phyloP scores from a whole-genome alignment of 1,284 basidiomycete genomes.

The Phlebopus sp. region DNA sequence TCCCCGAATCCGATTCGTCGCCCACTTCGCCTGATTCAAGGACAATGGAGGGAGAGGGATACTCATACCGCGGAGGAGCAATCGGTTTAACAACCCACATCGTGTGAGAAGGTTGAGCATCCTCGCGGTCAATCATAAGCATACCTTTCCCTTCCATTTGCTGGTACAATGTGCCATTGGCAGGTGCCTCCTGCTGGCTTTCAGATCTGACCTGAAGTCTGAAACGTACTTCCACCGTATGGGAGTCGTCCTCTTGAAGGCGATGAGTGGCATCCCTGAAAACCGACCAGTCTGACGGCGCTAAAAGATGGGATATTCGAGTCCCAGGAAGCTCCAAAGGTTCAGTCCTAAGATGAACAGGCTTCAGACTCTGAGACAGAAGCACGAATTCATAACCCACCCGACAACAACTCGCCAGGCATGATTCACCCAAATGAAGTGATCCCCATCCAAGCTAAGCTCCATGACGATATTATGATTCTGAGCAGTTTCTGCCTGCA shows the following conservation, averaged over 20 bases:
- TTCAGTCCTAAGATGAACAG: conserved; percentile 59
- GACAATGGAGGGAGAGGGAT: conserved; percentile 54
- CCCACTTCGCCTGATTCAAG: conserved; percentile 56
- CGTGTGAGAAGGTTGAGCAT: conserved; percentile 86
- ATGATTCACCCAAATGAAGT: conserved; percentile 91
- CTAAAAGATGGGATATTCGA: conserved; percentile 81
- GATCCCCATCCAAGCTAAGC: conserved; percentile 89
- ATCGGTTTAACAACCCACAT: conserved; percentile 99
- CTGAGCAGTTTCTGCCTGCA: conserved; percentile 90
- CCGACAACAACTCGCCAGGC: conserved; percentile 92
- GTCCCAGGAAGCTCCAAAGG: conserved; percentile 79
- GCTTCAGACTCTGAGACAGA: conserved; percentile 11
- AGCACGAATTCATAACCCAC: conserved; percentile 46
- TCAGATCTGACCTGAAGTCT: conserved; percentile 73
- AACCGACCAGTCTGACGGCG: conserved; percentile 80
- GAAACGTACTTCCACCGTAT: conserved; percentile 92
- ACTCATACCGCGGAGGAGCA: conserved; percentile 62
- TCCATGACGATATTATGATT: conserved; percentile 96
- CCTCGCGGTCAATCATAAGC: conserved; percentile 93
- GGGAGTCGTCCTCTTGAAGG: conserved; percentile 88
- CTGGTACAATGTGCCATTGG: conserved; percentile 64
- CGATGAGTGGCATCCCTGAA: conserved; percentile 88
- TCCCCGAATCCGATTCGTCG: conserved; percentile 41
- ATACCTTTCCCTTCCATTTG: conserved; percentile 98
- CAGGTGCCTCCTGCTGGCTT: conserved; percentile 49